Evolutionary conservation across 2,329 filamentous ascomycete genomes (phyloP), one percentile per base, ranked within the genome.

Genomic region (Aaosphaeria arxii): DNA sequence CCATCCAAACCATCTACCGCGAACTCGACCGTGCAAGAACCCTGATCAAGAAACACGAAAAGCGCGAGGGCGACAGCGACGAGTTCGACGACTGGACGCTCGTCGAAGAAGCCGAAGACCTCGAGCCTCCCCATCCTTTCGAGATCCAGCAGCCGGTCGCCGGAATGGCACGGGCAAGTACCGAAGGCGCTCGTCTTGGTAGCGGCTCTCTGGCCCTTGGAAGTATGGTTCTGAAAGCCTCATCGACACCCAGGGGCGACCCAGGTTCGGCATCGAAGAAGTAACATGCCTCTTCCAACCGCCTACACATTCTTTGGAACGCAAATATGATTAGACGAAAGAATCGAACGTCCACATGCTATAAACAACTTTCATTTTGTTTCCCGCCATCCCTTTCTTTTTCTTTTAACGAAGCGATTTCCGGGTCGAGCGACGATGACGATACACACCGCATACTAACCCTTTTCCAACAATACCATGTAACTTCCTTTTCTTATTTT

Each of bases 21-120:
- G 92, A 97, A 67, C 80, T 97, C 47, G 94, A 97, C 66, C 96
- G 96, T 61, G 91, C 94, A 35, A 88, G 83, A 69, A 87, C 86
- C 11, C 77, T 97, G 40, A 87, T 96, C 67, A 88, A 87, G 69
- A 82, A 85, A 62, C 71, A 67, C 31, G 58, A 54, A 1, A 65
- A 66, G 43, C 59, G 56, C 4, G 64, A 64, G 29, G 49, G 72
- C 69, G 45, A 53, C 68, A 72, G 13, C 9, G 85, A 85, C 31
- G 84, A 86, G 9, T 86, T 87, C 52, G 90, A 95, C 66, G 89
- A 86, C 64, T 97, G 91, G 92, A 96, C 91, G 0, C 90, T 96
- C 70, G 81, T 96, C 17, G 90, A 89, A 30, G 79, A 82, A 31
- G 74, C 70, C 24, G 80, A 81, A 39, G 59, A 81, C 3, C 45